phyloP scores from a whole-genome alignment of 352 stramenopile genomes.

The Globisporangium parvum region DNA sequence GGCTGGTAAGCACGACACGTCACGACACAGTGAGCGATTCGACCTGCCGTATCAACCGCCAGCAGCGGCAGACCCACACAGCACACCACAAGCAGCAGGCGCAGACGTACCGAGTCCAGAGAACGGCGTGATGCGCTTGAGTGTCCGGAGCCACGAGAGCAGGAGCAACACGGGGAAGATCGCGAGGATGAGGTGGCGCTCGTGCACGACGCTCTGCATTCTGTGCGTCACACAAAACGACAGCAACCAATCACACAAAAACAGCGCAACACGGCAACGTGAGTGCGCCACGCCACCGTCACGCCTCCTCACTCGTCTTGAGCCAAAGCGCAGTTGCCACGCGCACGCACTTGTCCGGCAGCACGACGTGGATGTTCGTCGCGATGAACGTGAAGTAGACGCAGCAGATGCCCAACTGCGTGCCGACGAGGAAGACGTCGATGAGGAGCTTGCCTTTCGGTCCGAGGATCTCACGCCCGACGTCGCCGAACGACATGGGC shows the following conservation, averaged over 20 bases:
- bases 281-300: too few relatives aligned
- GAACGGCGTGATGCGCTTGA: conserved; percentile 72
- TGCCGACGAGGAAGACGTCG: conserved; percentile 75
- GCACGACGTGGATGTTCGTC: conserved; percentile 72
- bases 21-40: background rate
- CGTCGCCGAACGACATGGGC: conserved; percentile 67
- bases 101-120: conserved; percentile 47
- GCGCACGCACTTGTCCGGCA: conserved; percentile 41
- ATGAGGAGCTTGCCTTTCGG: conserved; percentile 59
- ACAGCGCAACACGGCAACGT: too few relatives aligned
- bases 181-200: conserved; percentile 70
- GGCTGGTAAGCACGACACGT: conserved; percentile 20
- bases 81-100: background rate
- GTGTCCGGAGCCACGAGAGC: conserved; percentile 72
- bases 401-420: conserved; percentile 76
- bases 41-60: background rate
- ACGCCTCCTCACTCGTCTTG: too few relatives aligned
- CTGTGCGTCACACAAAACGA: conserved; percentile 13
- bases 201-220: conserved; percentile 49
- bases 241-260: background rate
- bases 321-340: too few relatives aligned
- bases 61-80: background rate
- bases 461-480: conserved; percentile 55
- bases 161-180: conserved; percentile 64
- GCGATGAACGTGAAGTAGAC: conserved; percentile 85